Conservation (phyloP, 2,329 filamentous ascomycete species). For the Xylariaceae sp. region DNA sequence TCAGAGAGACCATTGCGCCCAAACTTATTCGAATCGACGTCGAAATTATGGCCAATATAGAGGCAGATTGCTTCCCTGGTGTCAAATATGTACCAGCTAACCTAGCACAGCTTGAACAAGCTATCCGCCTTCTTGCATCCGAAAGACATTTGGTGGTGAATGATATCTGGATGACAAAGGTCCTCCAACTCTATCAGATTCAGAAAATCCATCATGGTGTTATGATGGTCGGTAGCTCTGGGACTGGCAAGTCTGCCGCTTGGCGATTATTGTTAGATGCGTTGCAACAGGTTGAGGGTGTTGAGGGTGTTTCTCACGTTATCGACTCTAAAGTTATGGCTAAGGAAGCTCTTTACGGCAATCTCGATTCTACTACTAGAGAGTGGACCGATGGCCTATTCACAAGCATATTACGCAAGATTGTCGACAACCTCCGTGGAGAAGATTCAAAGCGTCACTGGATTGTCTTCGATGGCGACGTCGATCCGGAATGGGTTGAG, state of each 20-base stretch:
- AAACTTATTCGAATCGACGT: slow-evolving; percentile 94
- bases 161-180: slow-evolving; percentile 95
- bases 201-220: slow-evolving; percentile 98
- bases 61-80: slow-evolving; percentile 82
- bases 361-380: slow-evolving; percentile 89
- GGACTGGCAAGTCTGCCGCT: slow-evolving; percentile 92
- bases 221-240: slow-evolving; percentile 99
- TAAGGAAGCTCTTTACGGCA: slow-evolving; percentile 95
- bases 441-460: slow-evolving; percentile 96
- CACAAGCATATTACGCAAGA: slow-evolving; percentile 95
- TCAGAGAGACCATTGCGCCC: slow-evolving; percentile 95
- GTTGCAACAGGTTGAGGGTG: slow-evolving; percentile 80
- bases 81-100: slow-evolving; percentile 90
- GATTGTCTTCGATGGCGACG: slow-evolving; percentile 99
- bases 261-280: slow-evolving; percentile 93
- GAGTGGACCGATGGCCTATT: slow-evolving; percentile 99
- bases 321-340: slow-evolving; percentile 99
- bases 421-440: slow-evolving; percentile 96
- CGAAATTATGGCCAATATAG: slow-evolving; percentile 78
- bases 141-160: slow-evolving; percentile 86
- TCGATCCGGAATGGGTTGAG: slow-evolving; percentile 99
- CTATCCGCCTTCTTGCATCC: slow-evolving; percentile 76
- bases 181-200: slow-evolving; percentile 95
- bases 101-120: slow-evolving; percentile 70
- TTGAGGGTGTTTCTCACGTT: slow-evolving; percentile 93